Base-by-base conservation (phyloP, 257 asterid species). In the Solanum paucissectum region DNA sequence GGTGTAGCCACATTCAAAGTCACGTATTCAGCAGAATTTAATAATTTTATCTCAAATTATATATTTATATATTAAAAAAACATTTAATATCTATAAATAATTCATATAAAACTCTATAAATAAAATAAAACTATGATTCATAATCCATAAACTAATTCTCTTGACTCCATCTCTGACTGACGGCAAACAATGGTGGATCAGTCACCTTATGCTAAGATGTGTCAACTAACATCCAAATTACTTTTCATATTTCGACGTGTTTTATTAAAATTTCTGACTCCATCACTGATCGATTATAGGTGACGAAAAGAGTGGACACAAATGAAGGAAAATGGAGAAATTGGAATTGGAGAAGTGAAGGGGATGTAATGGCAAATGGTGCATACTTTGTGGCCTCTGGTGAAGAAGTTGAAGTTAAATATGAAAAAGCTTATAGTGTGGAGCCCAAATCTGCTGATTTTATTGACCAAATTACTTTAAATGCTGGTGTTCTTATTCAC, bases 261-360 rank as follows among this genome's bases (percentile, higher is more conserved):
- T 23, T 23, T 9, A 23, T 0, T 60, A 60, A 60, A 60, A 21
- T 3, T 33, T 33, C 2, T 72, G 44, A 18, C 0, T 72, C 7
- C 0, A 1, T 3, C 27, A 3, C 14, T 18, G 42, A 72, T 32
- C 36, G 2, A 16, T 9, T 69, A 81, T 49, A 93, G 95, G 92
- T 93, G 21, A 93, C 95, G 14, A 93, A 93, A 68, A 81, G 95
- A 3, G 93, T 93, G 87, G 95, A 92, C 2, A 89, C 93, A 23
- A 79, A 87, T 8, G 93, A 92, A 79, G 91, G 69, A 18, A 38
- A 87, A 1, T 93, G 95, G 95, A 89, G 90, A 64, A 89, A 85
- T 2, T 93, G 95, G 95, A 93, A 93, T 76, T 93, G 95, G 95
- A 91, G 95, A 87, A 93, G 95, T 88, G 94, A 93, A 16, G 95